Base-by-base conservation (phyloP, 176 grass and related monocot species). In the Poa pratensis region DNA sequence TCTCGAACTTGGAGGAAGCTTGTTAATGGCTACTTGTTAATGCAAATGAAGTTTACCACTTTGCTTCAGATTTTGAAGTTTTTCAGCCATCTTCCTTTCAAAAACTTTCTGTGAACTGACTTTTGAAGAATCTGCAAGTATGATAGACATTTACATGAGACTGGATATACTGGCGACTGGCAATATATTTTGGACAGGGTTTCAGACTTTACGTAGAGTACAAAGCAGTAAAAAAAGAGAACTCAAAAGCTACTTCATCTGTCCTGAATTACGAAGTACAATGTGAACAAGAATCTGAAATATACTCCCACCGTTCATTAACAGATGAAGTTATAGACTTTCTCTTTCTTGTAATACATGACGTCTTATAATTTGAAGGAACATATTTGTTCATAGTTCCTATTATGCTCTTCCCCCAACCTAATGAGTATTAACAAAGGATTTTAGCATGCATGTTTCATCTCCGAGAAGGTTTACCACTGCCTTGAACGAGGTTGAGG, bases 41-140 rank as follows among this genome's bases (percentile, higher is more conserved):
- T 69, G 49, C 1, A 80, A 66, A 78, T 83, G 69, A 83, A 75
- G 14, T 54, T 79, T 89, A 99, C 96, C 96, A 22, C 93, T 96
- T 87, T 96, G 86, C 88, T 95, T 99, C 65, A 99, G 63, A 19
- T 86, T 79, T 52, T 86, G 89, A 86, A 99, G 83, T 86, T 94
- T 99, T 83, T 92, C 91, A n/a, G 90, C 81, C 96, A 91, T 94
- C 86, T 96, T 99, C 88, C 81, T 99, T 90, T 94, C 90, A 5
- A 96, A 94, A 81, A 93, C 80, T 5, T 64, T 69, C 60, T 86
- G 88, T 22, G 91, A 90, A 87, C 78, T 85, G 10, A 84, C 89
- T 80, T 85, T 94, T 22, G 86, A 87, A 89, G 91, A 90, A 92
- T 99, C 96, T 92, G 91, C 74, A 86, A 73, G 39, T 46, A 40